Evolutionary conservation across 23 red algal species (phyloP).

Genomic region (Gracilariopsis chorda): DNA sequence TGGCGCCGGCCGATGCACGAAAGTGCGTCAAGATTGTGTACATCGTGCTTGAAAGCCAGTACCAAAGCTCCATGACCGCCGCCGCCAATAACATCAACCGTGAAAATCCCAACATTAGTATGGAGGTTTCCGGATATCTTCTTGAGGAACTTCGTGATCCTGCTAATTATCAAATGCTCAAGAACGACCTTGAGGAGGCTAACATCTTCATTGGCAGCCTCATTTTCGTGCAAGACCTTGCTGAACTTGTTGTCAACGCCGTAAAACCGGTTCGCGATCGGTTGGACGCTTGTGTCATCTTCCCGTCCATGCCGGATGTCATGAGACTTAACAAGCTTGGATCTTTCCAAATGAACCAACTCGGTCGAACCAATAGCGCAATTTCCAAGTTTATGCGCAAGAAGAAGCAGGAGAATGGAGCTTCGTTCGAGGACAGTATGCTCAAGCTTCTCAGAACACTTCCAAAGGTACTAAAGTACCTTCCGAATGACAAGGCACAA

Average conservation of each 20-base stretch:
- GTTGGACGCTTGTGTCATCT: constrained; percentile 97
- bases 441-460: constrained; percentile 92
- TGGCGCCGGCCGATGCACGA: constrained; percentile 43
- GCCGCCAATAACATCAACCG: constrained; percentile 81
- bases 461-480: constrained; percentile 99
- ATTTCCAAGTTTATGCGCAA: constrained; percentile 95
- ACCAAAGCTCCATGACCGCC: constrained; percentile 93
- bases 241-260: constrained; percentile 87
- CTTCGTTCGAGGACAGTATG: constrained; percentile 95
- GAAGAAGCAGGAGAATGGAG: constrained; percentile 84
- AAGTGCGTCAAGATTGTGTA: constrained; percentile 95
- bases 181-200: constrained; percentile 79
- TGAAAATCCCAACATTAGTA: constrained; percentile 52
- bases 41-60: constrained; percentile 97
- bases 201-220: constrained; percentile 98
- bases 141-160: constrained; percentile 88
- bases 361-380: constrained; percentile 71
- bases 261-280: constrained; percentile 88
- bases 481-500: constrained; percentile 98
- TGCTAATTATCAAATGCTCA: constrained; percentile 87
- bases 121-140: constrained; percentile 90
- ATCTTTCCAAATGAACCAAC: constrained; percentile 84
- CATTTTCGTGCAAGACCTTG: constrained; percentile 99
- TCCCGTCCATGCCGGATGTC: constrained; percentile 98
- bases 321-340: constrained; percentile 99